Percentiles rank a stretch among this genome's conserved stretches.
These are phyloP conservation scores for Ailanthus altissimus DNA, from an alignment of 345 rosid species.

Conservation along the genomic window DNA sequence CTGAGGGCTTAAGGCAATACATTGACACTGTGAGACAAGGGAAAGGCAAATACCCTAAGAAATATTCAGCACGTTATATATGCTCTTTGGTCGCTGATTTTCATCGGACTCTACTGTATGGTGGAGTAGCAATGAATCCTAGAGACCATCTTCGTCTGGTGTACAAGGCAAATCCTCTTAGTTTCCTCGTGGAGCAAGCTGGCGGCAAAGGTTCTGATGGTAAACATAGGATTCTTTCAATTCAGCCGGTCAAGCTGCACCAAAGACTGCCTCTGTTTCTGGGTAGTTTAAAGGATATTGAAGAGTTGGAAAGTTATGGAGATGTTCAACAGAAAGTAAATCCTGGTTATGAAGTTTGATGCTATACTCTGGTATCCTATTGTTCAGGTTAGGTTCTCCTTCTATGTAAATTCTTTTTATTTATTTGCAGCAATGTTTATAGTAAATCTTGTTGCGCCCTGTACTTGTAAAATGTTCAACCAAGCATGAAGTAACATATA, in stretches of 20 bases:
- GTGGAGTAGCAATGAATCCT: conserved; percentile 93
- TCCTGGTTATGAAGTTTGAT: conserved; percentile 93
- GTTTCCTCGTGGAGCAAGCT: conserved; percentile 83
- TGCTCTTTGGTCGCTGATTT: conserved; percentile 94
- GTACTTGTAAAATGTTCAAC: background rate
- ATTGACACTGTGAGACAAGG: conserved; percentile 88
- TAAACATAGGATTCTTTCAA: conserved; percentile 63
- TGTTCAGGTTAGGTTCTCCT: background rate
- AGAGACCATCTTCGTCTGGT: conserved; percentile 92
- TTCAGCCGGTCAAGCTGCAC: conserved; percentile 84
- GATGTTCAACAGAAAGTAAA: conserved; percentile 90
- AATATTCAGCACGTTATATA: conserved; percentile 90
- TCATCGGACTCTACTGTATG: conserved; percentile 83
- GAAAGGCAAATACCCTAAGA: conserved; percentile 84
- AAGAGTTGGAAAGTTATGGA: conserved; percentile 78
- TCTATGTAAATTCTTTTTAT: background rate
- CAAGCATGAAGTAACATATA: background rate
- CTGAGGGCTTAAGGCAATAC: conserved; percentile 76
- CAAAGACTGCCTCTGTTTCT: conserved; percentile 88
- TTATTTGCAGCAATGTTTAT: background rate
- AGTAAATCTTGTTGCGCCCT: background rate
- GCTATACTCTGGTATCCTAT: background rate
- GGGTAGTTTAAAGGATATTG: conserved; percentile 77
- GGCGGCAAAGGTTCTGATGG: conserved; percentile 94
- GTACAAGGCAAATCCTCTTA: conserved; percentile 89